Evolutionary conservation across 106 monocot species (phyloP).

Genomic region (Dendrobium officinale): DNA sequence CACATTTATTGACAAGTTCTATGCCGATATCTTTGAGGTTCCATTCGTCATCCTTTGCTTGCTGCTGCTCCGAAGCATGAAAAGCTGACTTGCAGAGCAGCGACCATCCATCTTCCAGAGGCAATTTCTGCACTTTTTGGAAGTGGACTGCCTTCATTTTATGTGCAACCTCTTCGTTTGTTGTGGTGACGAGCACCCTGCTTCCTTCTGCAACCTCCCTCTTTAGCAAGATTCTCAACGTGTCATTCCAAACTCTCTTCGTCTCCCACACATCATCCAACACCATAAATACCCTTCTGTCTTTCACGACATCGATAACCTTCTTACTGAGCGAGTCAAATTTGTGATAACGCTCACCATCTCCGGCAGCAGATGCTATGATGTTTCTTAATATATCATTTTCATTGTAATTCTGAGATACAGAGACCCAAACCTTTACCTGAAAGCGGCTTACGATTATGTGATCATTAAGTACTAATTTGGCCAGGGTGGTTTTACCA

Average conservation of each 20-base stretch:
- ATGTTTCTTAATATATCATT: slow-evolving; percentile 4
- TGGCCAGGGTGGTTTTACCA: slow-evolving; percentile 9
- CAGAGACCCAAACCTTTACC: background rate
- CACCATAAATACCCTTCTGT: background rate
- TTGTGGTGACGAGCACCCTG: slow-evolving; percentile 2
- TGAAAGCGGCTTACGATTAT: background rate
- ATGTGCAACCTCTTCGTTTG: background rate
- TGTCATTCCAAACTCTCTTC: too few relatives aligned
- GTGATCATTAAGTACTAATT: background rate
- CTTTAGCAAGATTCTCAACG: slow-evolving; percentile 6
- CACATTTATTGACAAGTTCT: slow-evolving; percentile 15
- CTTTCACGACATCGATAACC: background rate
- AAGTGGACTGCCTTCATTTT: slow-evolving; percentile 3
- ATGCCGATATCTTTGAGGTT: background rate
- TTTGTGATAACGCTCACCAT: background rate
- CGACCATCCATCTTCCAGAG: slow-evolving; percentile 12
- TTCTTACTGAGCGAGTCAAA: background rate
- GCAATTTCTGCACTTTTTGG: background rate
- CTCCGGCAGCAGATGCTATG: background rate
- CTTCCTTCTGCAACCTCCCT: background rate
- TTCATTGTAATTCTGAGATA: background rate
- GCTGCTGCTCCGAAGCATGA: background rate
- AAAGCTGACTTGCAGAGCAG: background rate
- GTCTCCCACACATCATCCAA: slow-evolving; percentile 10
- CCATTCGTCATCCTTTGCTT: background rate